Conservation (phyloP, 495 filamentous ascomycete genomes). For the Penicillium macrosclerotiorum region DNA sequence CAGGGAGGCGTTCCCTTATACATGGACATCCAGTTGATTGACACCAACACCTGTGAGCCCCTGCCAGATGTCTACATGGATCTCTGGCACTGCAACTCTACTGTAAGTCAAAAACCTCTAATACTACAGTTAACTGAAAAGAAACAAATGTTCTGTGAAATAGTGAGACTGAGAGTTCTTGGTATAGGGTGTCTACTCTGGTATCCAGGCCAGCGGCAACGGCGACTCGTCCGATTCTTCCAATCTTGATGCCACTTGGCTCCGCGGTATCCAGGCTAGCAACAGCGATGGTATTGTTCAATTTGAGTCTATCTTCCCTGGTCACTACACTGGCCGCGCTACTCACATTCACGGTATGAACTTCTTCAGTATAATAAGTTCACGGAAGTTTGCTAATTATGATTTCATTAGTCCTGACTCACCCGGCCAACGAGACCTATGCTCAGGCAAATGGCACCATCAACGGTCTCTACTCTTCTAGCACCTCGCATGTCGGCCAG, state of each 20-base stretch:
- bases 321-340: constrained; percentile 49
- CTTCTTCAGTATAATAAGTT: neutral
- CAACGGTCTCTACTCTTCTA: constrained; percentile 26
- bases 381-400: neutral
- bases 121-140: constrained; percentile 9
- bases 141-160: neutral
- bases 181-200: constrained; percentile 54
- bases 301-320: constrained; percentile 54
- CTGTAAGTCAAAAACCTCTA: constrained; percentile 10
- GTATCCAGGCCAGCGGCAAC: constrained; percentile 50
- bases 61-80: constrained; percentile 57
- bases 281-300: constrained; percentile 48
- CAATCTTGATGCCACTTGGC: constrained; percentile 47
- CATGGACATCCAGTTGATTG: constrained; percentile 60
- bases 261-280: constrained; percentile 51
- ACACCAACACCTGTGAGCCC: constrained; percentile 56
- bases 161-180: neutral
- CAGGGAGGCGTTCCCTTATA: constrained; percentile 55
- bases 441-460: constrained; percentile 33
- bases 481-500: constrained; percentile 56
- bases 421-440: constrained; percentile 32
- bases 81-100: constrained; percentile 56
- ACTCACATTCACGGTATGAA: constrained; percentile 35
- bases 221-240: constrained; percentile 36
- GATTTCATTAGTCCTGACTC: constrained; percentile 28